Conservation (phyloP, 495 filamentous ascomycete species). For the Acidiella bohemica region DNA sequence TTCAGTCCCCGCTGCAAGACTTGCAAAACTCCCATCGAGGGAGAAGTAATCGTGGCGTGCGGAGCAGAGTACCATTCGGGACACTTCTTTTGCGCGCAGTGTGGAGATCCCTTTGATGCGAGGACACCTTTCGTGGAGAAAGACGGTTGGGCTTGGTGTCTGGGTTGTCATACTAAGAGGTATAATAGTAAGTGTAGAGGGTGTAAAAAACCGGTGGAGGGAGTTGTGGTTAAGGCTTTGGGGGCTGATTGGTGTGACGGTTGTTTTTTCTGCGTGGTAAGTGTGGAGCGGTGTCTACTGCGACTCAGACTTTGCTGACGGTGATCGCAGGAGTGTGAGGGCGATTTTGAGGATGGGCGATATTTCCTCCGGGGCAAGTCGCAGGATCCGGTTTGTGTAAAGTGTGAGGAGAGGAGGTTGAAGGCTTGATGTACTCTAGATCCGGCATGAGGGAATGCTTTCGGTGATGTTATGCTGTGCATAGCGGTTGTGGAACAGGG, state of each 20-base stretch:
- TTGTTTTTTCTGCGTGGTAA: slow-evolving; percentile 70
- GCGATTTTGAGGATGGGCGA: slow-evolving; percentile 47
- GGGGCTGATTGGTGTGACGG: slow-evolving; percentile 87
- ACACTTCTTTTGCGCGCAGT: slow-evolving; percentile 99
- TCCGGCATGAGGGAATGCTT: neutral
- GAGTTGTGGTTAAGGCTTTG: slow-evolving; percentile 72
- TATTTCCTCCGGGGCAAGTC: slow-evolving; percentile 50
- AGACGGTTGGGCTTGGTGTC: slow-evolving; percentile 98
- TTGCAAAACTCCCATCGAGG: slow-evolving; percentile 97
- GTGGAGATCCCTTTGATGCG: slow-evolving; percentile 82
- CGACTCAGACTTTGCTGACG: slow-evolving; percentile 10
- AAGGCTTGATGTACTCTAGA: slow-evolving; percentile 33
- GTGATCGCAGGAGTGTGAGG: slow-evolving; percentile 42
- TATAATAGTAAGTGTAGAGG: slow-evolving; percentile 77
- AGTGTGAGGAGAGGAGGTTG: slow-evolving; percentile 49
- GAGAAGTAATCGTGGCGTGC: slow-evolving; percentile 84
- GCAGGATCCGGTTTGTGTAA: slow-evolving; percentile 47
- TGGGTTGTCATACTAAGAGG: slow-evolving; percentile 80
- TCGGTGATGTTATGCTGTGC: neutral
- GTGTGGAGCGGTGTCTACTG: slow-evolving; percentile 15
- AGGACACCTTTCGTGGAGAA: slow-evolving; percentile 88
- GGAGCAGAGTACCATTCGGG: slow-evolving; percentile 93
- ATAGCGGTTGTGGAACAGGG: neutral
- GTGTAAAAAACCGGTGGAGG: slow-evolving; percentile 72
- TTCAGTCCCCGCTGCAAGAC: slow-evolving; percentile 88